These are phyloP conservation scores for Shiraia bambusicola DNA, from an alignment of 2,329 filamentous ascomycete species.

Conservation along the genomic window DNA sequence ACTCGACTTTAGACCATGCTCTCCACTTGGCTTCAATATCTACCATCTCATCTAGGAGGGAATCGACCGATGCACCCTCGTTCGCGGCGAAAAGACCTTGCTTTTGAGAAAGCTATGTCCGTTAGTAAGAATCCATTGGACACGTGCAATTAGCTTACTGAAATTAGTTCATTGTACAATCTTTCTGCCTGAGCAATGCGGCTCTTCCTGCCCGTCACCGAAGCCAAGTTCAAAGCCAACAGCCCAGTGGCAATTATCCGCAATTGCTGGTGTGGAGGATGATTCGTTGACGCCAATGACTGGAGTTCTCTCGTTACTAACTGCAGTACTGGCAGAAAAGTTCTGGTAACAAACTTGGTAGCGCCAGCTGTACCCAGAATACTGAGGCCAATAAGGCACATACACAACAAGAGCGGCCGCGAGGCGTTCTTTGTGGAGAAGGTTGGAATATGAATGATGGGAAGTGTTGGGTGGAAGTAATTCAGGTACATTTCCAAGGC, in stretches of 20 bases:
- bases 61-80: conserved; percentile 41
- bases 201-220: conserved; percentile 50
- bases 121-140: conserved; percentile 10
- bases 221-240: conserved; percentile 53
- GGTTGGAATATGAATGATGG: conserved; percentile 56
- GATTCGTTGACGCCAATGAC: conserved; percentile 44
- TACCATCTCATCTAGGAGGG: conserved; percentile 48
- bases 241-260: conserved; percentile 52
- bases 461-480: conserved; percentile 55
- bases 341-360: conserved; percentile 51
- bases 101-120: conserved; percentile 48
- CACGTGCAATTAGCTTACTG: conserved; percentile 29
- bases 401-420: conserved; percentile 51
- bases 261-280: conserved; percentile 47
- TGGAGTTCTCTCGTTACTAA: conserved; percentile 48
- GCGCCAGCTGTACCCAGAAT: conserved; percentile 56
- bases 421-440: conserved; percentile 54
- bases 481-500: conserved; percentile 57
- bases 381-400: conserved; percentile 57
- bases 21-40: conserved; percentile 54
- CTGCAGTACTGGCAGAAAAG: conserved; percentile 46
- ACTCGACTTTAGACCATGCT: conserved; percentile 56
- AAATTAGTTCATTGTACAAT: conserved; percentile 54
- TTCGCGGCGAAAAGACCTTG: conserved; percentile 54
- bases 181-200: conserved; percentile 53